These are phyloP conservation scores for Karstenula rhodostoma DNA, from an alignment of 2,329 filamentous ascomycete genomes.

Conservation along the genomic window DNA sequence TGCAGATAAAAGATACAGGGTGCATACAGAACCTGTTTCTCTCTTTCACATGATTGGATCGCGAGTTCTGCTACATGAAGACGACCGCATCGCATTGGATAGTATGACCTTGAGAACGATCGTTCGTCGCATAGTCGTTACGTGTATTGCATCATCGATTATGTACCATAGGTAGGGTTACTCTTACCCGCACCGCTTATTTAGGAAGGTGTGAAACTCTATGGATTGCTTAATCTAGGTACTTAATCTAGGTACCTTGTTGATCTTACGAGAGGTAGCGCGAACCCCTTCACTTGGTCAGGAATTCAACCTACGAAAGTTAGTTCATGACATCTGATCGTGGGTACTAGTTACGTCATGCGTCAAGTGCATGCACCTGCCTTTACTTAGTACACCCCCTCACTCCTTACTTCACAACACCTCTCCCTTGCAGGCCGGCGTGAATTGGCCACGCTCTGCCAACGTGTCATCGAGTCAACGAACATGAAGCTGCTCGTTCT, in stretches of 20 bases:
- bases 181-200: neutral
- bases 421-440: neutral
- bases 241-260: neutral
- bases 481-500: slow-evolving; percentile 23
- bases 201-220: neutral
- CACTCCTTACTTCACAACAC: neutral
- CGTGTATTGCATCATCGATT: slow-evolving; percentile 5
- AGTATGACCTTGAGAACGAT: neutral
- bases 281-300: neutral
- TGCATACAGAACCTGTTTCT: too few relatives aligned
- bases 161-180: too few relatives aligned
- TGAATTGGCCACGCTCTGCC: neutral
- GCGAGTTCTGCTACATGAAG: neutral
- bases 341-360: neutral
- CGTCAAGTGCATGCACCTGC: neutral
- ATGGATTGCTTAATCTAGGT: neutral
- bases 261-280: neutral
- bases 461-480: neutral
- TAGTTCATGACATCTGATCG: neutral
- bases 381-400: neutral
- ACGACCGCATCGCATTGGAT: neutral
- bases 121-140: neutral
- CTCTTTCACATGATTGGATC: too few relatives aligned
- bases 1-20: too few relatives aligned
- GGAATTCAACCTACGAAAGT: neutral